Evolutionary conservation across 352 stramenopile species (phyloP), one percentile per base, ranked within the genome.

Genomic region (Pythium vanterpoolii): DNA sequence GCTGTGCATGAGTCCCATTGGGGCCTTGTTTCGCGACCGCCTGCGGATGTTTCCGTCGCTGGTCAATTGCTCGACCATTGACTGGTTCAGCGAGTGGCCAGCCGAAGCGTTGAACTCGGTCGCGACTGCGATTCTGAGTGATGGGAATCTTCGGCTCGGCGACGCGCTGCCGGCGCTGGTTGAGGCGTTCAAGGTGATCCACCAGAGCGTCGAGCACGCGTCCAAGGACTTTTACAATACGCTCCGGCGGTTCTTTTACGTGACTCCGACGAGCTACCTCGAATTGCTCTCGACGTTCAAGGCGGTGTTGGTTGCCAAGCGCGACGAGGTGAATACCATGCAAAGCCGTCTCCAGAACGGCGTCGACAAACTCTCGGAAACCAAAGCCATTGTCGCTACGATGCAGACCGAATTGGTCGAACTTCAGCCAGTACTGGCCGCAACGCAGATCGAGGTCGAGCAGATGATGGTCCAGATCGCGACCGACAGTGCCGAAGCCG

Each of bases 251-350:
- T 94, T 96, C 65, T 96, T 96, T 56, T 97, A 98, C 73, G 92
- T 98, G 27, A 98, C 93, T 13, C 93, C 93, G 13, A 98, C 93
- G 3, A 96, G 81, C 45, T 98, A 98, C 43, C 66, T 98, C 33
- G 91, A 98, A 60, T 56, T 98, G 27, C 66, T 98, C 2, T 93
- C 87, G 24, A 96, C 92, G 5, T 98, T 97, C 62, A 96, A 95
- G 36, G 76, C 78, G 0, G 87, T 97, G 21, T 71, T 98, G 0
- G 80, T 87, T 9, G 77, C 77, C 8, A 97, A 98, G 59, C 76
- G 91, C n/a, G 86, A 96, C 28, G 89, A 97, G 61, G 87, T 95
- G 2, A 89, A 91, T 33, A 93, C 78, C 31, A 94, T 92, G 84
- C 85, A 79, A n/a, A 86, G 71, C 28, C 79, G 84, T 3, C 57